Percentiles rank a stretch among this genome's conserved stretches.
Evolutionary conservation across 176 grass and related monocot species (phyloP).

Genomic region (Tuctoria greenei): DNA sequence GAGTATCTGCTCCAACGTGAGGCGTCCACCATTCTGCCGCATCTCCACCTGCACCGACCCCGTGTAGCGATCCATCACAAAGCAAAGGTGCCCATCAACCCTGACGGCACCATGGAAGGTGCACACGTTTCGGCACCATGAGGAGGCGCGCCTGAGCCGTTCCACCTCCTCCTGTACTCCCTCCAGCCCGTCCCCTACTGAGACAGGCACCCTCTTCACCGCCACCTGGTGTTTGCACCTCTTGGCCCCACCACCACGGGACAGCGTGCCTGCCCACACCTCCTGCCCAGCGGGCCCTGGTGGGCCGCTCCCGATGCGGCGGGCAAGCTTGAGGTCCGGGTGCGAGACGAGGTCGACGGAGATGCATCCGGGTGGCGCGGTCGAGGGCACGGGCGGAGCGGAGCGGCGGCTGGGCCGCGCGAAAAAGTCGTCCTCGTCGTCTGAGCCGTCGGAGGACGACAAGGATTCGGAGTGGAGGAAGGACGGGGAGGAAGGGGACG

Average conservation of each 20-base stretch:
- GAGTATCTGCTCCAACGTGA: constrained; percentile 97
- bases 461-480: constrained; percentile 58
- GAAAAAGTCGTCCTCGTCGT: constrained; percentile 68
- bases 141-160: constrained; percentile 63
- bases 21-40: constrained; percentile 88
- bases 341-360: constrained; percentile 75
- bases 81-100: constrained; percentile 65
- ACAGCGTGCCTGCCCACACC: constrained; percentile 74
- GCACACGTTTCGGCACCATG: constrained; percentile 85
- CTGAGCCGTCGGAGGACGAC: constrained; percentile 30
- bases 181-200: constrained; percentile 51
- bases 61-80: constrained; percentile 77
- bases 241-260: constrained; percentile 45
- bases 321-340: constrained; percentile 70
- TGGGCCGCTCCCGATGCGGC: constrained; percentile 58
- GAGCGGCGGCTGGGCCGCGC: constrained; percentile 11
- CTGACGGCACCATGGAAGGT: constrained; percentile 72
- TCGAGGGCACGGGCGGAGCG: constrained; percentile 8
- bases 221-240: constrained; percentile 88
- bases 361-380: constrained; percentile 32
- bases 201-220: constrained; percentile 74
- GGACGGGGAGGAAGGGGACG: constrained; percentile 67
- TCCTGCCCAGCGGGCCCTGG: constrained; percentile 65
- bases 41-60: constrained; percentile 89
- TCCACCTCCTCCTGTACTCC: constrained; percentile 72